Evolutionary conservation across 805 yeast genomes (phyloP), one percentile per base, ranked within the genome.

Genomic region (Kuraishia hungarica): DNA sequence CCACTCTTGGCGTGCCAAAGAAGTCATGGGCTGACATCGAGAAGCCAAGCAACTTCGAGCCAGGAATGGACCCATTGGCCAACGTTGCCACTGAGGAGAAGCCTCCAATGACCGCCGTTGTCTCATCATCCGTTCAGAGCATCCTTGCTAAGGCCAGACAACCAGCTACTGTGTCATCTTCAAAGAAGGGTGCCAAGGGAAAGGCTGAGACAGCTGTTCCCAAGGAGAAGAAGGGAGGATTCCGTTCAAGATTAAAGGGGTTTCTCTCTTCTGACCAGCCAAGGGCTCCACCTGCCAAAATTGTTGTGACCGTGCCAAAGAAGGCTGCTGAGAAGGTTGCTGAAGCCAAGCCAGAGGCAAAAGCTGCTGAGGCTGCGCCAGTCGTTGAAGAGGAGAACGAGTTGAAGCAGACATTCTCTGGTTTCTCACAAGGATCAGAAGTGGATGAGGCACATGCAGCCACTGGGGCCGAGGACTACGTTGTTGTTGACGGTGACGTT

Each of bases 361-460:
- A 48, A 21, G 54, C 48, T 35, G 51, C 58, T 15, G 60, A 46
- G 2, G 35, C 2, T 53, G 52, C 8, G 39, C 56, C 15, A 35
- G 58, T 23, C 22, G 39, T 4, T 52, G 49, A 51, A 54, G 47
- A 54, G 23, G 52, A 29, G 21, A 55, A 35, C 15, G 56, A 51
- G n/a, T 35, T 51, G 39, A 48, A 51, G 24, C 52, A 65, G 52
- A 74, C 77, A 1, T 76, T 76, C 57, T 67, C 75, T 24, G 77
- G 76, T 2, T 76, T 76, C 60, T 71, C 76, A n/a, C 79, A 76
- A 62, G 79, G 79, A 26, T 75, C 79, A 5, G 68, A 60, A 17
- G 54, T 65, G 19, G 58, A 51, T 46, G 51, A 39, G 57, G 59
- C 28, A 51, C 24, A 46, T 17, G 51, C 29, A 7, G 51, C 24